Percentiles rank a stretch among this genome's conserved stretches.
Conservation (phyloP, 768 basidiomycete species). For the Leucosporidium yakuticum region DNA sequence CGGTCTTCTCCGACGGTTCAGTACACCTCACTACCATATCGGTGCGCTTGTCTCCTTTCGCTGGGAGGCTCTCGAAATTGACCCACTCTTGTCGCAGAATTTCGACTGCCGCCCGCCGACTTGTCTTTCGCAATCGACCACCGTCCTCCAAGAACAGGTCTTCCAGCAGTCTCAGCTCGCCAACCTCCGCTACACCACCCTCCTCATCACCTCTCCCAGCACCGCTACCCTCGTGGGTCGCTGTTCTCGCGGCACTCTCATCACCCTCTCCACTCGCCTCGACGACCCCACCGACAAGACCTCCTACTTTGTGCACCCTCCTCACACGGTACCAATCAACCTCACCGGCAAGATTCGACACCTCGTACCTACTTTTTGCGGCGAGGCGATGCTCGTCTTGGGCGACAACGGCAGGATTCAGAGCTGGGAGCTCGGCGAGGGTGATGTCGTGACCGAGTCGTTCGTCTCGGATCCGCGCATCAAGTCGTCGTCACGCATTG, state of each 20-base stretch:
- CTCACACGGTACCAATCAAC: not conserved
- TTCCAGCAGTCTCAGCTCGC: not conserved
- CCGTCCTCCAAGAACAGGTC: not conserved
- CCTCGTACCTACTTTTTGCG: not conserved
- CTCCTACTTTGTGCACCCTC: not conserved
- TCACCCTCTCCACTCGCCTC: not conserved
- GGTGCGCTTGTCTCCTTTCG: slow-evolving; percentile 2
- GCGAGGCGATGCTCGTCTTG: not conserved
- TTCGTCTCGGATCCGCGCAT: not conserved
- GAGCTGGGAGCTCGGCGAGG: slow-evolving; percentile 19
- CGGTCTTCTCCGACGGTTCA: slow-evolving; percentile 25
- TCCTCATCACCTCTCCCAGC: slow-evolving; percentile 5
- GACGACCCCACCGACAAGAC: not conserved
- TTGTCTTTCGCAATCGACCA: slow-evolving; percentile 22
- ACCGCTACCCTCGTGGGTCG: slow-evolving; percentile 13
- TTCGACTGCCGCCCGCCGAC: slow-evolving; percentile 34
- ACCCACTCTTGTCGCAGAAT: slow-evolving; percentile 8
- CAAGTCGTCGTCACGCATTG: slow-evolving; percentile 1
- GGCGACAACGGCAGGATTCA: slow-evolving; percentile 16
- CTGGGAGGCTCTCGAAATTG: not conserved
- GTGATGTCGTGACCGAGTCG: not conserved
- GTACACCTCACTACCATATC: slow-evolving; percentile 19
- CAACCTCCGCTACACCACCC: slow-evolving; percentile 13
- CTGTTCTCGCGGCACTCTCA: slow-evolving; percentile 5
- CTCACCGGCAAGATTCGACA: slow-evolving; percentile 7